Base-by-base conservation (phyloP, 176 grass and related monocot species). In the Metroxylon sagu region DNA sequence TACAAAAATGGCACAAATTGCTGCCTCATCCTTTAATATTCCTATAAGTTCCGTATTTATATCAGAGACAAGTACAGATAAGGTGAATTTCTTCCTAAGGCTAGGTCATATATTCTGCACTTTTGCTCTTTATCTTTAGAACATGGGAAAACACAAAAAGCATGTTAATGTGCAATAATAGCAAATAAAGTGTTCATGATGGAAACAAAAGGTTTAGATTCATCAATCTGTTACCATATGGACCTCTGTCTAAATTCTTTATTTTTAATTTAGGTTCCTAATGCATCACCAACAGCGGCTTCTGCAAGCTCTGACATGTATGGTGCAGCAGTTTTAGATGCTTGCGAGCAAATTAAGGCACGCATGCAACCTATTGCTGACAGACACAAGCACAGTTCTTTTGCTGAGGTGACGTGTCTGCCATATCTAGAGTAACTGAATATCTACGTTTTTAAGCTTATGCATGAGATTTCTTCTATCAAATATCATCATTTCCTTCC, bases 281-380 rank as follows among this genome's bases (percentile, higher is more conserved):
- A 97, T 85, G 56, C 92, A 76, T 88, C 84, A 74, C 83, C 92
- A 18, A 97, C 92, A 69, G 87, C 92, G 19, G 87, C 92, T 49
- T 97, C 92, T 68, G 92, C 87, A 67, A 97, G 87, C 74, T 90
- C 92, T 60, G 92, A 97, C 78, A 62, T 97, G 43, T 97, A 97
- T 70, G 92, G 92, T 49, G 87, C 87, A 72, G 92, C 92, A 25
- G 92, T 97, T 69, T 85, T 91, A 65, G 83, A 97, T 75, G 92
- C 92, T 54, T 97, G 92, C 73, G 65, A 91, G 66, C 92, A 97
- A 80, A 88, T 97, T 52, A 84, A 87, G 77, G 80, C 78, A 51
- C 80, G 92, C 14, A 97, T 97, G 92, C 74, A 96, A 83, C 78
- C 80, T 30, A 56, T 90, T 80, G 87, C 87, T 66, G 65, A 56